Evolutionary conservation across 192 early-diverging fungal species (phyloP), one percentile per base, ranked within the genome.

Genomic region (Podochytrium sp.): DNA sequence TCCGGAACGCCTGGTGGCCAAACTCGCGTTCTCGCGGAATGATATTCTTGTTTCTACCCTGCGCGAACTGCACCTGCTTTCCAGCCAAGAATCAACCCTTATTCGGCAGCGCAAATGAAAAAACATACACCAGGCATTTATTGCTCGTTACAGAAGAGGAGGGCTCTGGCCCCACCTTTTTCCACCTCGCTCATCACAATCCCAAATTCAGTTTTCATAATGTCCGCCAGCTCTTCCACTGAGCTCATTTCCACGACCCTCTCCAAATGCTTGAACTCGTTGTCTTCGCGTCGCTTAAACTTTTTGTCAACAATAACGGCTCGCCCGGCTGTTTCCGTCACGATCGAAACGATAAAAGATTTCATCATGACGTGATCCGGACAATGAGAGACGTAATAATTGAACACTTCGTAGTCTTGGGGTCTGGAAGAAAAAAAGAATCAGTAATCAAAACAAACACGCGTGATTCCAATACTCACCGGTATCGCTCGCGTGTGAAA

Each of bases 181-280:
- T 65, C 64, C 6, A n/a, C 42, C 6, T 10, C 38, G 16, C 42
- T 65, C 64, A 65, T 47, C 6, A 1, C 10, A 1, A 65, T n/a
- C n/a, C 64, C 64, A 50, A 65, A 65, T 29, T 65, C 42, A 32
- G 6, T 29, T 49, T 3, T 18, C 40, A 65, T 41, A 42, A 65
- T 65, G 7, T 47, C 40, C 40, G 30, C 64, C n/a, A 65, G 29
- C 23, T 65, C 41, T 65, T 50, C 41, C 7, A 49, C 41, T 47
- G 23, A 30, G 7, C 34, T 49, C 64, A 65, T 65, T 27, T 30
- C 14, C 10, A 65, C 64, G 30, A 41, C 30, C 23, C n/a, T 42
- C 34, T 41, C 64, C 32, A 65, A 49, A 10, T 65, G 23, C 7
- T 32, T 18, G 33, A 47, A 32, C 18, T 41, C 16, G 27, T 20